Percentiles rank a stretch among this genome's conserved stretches.
phyloP scores from a whole-genome alignment of 108 stramenopile species.

The Seminavis robusta region DNA sequence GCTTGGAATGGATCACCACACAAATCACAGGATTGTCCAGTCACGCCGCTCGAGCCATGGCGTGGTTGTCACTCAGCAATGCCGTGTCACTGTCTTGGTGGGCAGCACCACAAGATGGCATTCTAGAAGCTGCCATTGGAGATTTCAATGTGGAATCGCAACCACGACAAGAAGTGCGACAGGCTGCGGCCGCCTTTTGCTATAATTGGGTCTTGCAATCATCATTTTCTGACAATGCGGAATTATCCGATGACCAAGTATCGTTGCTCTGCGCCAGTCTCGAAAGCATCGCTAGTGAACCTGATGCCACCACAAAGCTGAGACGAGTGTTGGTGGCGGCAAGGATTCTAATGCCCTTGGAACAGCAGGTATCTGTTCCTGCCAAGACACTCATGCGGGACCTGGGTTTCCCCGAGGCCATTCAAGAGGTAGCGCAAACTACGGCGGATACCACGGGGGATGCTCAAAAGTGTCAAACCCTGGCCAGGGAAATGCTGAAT shows the following conservation, averaged over 20 bases:
- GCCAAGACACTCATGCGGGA: conserved; percentile 7
- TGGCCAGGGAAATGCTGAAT: too few species aligned
- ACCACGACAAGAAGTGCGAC: conserved; percentile 28
- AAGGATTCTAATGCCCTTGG: conserved; percentile 8
- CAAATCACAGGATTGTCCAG: not conserved
- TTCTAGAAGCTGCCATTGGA: conserved; percentile 12
- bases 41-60: conserved; percentile 37
- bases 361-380: not conserved
- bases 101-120: not conserved
- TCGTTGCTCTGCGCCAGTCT: conserved; percentile 51
- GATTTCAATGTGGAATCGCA: conserved; percentile 22
- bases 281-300: conserved; percentile 47
- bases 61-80: conserved; percentile 50
- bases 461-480: too few species aligned
- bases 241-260: conserved; percentile 42
- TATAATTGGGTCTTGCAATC: conserved; percentile 38
- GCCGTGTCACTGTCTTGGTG: conserved; percentile 22
- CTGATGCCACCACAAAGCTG: conserved; percentile 34
- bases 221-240: conserved; percentile 17
- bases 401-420: conserved; percentile 10
- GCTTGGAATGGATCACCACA: not conserved
- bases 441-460: too few species aligned
- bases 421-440: too few species aligned
- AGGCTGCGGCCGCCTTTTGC: conserved; percentile 55
- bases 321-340: conserved; percentile 28